Base-by-base conservation (phyloP, 2,329 filamentous ascomycete species). In the Penicillium brevicompactum region DNA sequence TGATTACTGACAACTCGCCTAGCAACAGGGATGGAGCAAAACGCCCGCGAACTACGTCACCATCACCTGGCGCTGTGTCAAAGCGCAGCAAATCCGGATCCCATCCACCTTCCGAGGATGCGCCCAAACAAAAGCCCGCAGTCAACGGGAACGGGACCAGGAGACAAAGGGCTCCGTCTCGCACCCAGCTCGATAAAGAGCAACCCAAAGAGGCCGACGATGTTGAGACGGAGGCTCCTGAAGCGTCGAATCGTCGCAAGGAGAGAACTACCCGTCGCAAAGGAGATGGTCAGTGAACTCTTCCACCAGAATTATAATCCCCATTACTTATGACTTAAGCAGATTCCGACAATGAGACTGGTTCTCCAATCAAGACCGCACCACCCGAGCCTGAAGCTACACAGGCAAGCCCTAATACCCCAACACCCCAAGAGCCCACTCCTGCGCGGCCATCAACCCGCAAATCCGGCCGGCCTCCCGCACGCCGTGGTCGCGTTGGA, bases 21-120 rank as follows among this genome's bases (percentile, higher is more conserved):
- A 96, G 91, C 64, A 87, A 87, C 70, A 86, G 84, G 55, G 83
- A 87, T 60, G 84, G 81, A 57, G 76, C 84, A 46, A 97, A 97
- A 77, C 84, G 93, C 62, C 92, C 91, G 71, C 87, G 93, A 51
- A 97, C 92, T 24, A 83, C 82, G 56, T 95, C 92, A 2, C 86
- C 86, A 45, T 91, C 90, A 3, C 82, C 83, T 27, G 86, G 88
- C 1, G 84, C 87, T 21, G 61, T 70, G 6, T 80, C 81, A 4
- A 78, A 57, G 66, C 80, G 58, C 69, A 78, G 51, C 79, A 86
- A 70, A 46, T 50, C 74, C 62, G 49, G 74, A 30, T 76, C 74
- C 8, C 72, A 73, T 18, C 67, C 68, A 31, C 69, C 65, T 5
- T 91, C 90, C 0, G 91, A 91, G 53, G 90, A 94, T 54, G 89